phyloP scores from a whole-genome alignment of 805 yeast genomes.

The Saccharomycopsis fodiens region DNA sequence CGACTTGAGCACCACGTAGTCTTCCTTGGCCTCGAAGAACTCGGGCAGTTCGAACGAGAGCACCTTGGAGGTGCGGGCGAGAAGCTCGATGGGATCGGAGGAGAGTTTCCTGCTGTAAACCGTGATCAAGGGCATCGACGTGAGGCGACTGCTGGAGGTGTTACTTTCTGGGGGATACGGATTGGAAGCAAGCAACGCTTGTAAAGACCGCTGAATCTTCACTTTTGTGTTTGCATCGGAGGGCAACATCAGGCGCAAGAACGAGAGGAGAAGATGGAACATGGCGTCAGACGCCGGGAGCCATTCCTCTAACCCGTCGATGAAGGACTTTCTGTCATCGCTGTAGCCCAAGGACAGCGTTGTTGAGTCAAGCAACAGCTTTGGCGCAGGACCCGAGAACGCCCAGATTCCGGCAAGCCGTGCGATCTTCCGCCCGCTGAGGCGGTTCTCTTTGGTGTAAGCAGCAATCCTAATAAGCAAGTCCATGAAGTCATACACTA shows the following conservation, averaged over 20 bases:
- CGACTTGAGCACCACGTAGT: constrained; percentile 65
- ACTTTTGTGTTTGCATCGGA: constrained; percentile 47
- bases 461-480: constrained; percentile 69
- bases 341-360: constrained; percentile 24
- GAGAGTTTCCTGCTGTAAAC: constrained; percentile 36
- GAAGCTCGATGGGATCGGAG: constrained; percentile 47
- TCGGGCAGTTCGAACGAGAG: constrained; percentile 65
- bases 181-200: constrained; percentile 53
- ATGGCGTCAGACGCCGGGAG: constrained; percentile 77
- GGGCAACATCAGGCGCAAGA: constrained; percentile 68
- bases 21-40: constrained; percentile 66
- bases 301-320: constrained; percentile 72
- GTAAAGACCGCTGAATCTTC: constrained; percentile 59
- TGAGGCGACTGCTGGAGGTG: constrained; percentile 22
- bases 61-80: constrained; percentile 49
- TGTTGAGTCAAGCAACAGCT: constrained; percentile 18
- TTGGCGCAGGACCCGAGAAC: constrained; percentile 39
- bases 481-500: constrained; percentile 82
- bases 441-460: constrained; percentile 66
- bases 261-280: constrained; percentile 71
- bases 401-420: constrained; percentile 89
- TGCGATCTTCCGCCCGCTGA: constrained; percentile 74
- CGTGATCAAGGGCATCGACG: constrained; percentile 45
- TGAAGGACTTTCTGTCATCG: constrained; percentile 33
- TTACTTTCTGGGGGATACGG: constrained; percentile 65